These are phyloP conservation scores for Gossypium trilobum DNA, from an alignment of 441 rosid genomes.

Conservation along the genomic window DNA sequence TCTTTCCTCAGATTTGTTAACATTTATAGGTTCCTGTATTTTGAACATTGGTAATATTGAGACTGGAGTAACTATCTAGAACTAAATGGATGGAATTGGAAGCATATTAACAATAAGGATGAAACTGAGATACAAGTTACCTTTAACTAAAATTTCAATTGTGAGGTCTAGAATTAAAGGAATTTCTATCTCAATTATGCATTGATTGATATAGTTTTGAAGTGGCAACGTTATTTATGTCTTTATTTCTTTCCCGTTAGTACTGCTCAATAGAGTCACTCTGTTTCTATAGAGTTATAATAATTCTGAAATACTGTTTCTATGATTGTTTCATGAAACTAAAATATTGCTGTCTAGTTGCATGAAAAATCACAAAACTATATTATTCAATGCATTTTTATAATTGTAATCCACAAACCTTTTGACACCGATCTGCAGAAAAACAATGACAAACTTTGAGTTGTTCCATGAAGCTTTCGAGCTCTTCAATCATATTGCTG, in stretches of 20 bases:
- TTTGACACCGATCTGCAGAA: slow-evolving; percentile 12
- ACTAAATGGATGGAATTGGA: slow-evolving; percentile 1
- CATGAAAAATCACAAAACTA: neutral
- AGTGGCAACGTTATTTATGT: neutral
- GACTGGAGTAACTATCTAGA: neutral
- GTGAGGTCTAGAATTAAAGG: neutral
- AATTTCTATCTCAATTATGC: neutral
- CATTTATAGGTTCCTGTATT: slow-evolving; percentile 10
- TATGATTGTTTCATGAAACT: slow-evolving; percentile 4
- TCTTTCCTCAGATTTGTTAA: slow-evolving; percentile 4
- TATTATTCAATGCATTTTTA: neutral
- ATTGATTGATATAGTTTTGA: slow-evolving; percentile 9
- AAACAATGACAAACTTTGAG: slow-evolving; percentile 7
- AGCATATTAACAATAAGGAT: neutral
- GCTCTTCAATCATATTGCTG: slow-evolving; percentile 19
- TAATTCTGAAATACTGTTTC: slow-evolving; percentile 1
- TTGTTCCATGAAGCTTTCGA: slow-evolving; percentile 25
- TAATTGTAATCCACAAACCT: slow-evolving; percentile 7
- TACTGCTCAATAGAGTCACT: neutral
- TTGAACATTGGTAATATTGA: neutral
- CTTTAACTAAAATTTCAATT: neutral
- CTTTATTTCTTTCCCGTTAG: neutral
- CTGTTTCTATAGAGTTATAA: neutral
- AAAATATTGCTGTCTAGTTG: neutral
- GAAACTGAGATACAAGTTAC: neutral